These are phyloP conservation scores for Exobasidium cylindrosporum DNA, from an alignment of 1,284 basidiomycete genomes.

Conservation along the genomic window DNA sequence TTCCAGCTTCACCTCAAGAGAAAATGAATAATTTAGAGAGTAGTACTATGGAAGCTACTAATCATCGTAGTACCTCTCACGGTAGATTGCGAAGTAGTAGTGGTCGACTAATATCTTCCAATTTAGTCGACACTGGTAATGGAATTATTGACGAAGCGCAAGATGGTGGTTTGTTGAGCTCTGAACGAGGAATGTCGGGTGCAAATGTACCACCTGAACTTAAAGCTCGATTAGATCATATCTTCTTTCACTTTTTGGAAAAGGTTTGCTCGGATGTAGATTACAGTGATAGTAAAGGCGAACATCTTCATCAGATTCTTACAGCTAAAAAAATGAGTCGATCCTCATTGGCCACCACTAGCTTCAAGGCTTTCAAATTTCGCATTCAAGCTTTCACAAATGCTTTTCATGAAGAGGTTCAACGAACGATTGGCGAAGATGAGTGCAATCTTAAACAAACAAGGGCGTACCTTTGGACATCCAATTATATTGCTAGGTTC, in stretches of 20 bases:
- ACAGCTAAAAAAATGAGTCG: conserved; percentile 21
- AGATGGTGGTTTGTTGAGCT: conserved; percentile 13
- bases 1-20: neutral
- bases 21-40: neutral
- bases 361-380: conserved; percentile 99
- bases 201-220: conserved; percentile 62
- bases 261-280: conserved; percentile 88
- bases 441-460: conserved; percentile 59
- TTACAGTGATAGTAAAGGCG: conserved; percentile 86
- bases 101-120: neutral
- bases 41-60: no score
- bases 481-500: conserved; percentile 88
- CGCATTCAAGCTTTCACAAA: conserved; percentile 98
- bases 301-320: conserved; percentile 89
- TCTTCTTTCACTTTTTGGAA: conserved; percentile 88
- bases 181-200: conserved; percentile 12
- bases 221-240: conserved; percentile 74
- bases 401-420: conserved; percentile 85
- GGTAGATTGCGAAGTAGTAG: neutral
- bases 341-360: conserved; percentile 60
- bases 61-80: neutral
- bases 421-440: conserved; percentile 58
- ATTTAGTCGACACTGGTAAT: neutral
- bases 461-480: conserved; percentile 79
- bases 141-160: conserved; percentile 19